Evolutionary conservation across 768 basidiomycete species (phyloP), one percentile per base, ranked within the genome.

Genomic region (Infundibulicybe gibba): DNA sequence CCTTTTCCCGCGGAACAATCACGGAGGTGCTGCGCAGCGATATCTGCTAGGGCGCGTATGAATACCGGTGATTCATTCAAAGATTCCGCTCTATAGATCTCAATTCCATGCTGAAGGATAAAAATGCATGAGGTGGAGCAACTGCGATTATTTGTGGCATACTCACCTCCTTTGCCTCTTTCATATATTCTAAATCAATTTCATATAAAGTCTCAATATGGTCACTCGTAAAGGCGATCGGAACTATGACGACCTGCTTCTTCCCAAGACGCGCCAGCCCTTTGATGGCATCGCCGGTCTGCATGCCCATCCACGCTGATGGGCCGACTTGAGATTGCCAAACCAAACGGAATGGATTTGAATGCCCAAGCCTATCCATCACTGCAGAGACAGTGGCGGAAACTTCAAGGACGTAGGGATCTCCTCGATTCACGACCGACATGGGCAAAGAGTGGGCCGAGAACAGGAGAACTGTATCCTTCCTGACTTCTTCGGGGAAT

Each of bases 321-420:
- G 97, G 97, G 3, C 97, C 97, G 40, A 99, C 97, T 65, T 98
- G 88, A 5, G 87, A 90, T 71, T 99, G 97, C 97, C 97, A 99
- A 1, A 94, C 91, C 47, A 98, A 76, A 19, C 97, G 87, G 68
- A 87, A 97, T 3, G 95, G 89, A 63, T 90, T 90, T 37, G 80
- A 75, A 55, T 89, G 75, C 10, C 80, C 74, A 17, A 99, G 75
- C 41, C 88, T 78, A 52, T 84, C 75, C 94, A 99, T 98, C 48
- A 98, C 93, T 30, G 92, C 88, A 34, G 87, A 80, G 6, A 98
- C 97, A 12, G 94, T 85, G 13, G 94, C 89, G 14, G 94, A 90
- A 31, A 99, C 97, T 68, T 99, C 97, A 32, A 91, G 73, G 32
- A 97, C 75, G 69, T 99, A 98, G 9, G 97, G 95, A 69, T 99